Evolutionary conservation across 148 eudicot genomes (phyloP), one percentile per base, ranked within the genome.

Genomic region (Polygonum maritimum): DNA sequence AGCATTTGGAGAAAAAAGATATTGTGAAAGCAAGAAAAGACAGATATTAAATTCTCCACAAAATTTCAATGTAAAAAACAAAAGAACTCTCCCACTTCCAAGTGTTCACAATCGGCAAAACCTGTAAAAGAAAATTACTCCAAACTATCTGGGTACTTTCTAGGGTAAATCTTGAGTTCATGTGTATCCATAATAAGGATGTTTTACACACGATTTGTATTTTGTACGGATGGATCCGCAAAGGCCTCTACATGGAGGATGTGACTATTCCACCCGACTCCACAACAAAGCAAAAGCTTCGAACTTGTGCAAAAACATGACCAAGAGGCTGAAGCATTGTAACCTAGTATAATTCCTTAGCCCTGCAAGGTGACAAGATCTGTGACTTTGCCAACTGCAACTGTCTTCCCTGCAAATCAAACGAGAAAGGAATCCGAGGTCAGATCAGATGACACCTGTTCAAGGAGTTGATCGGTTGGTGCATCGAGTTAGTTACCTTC

Each of bases 361-460:
- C 48, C 41, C 1, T 39, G 1, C 6, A 2, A 39, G 41, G 41
- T 39, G 3, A 39, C 41, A 7, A 89, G 82, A 62, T 62, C 80
- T 9, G 81, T 88, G 55, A 93, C 85, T 83, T 87, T 90, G 45
- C 98, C 98, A 70, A 90, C 90, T 21, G 96, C 98, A 54, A 93
- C 84, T 18, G 98, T 93, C 86, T 89, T 90, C 79, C 98, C 98
- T 93, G 88, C 18, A 75, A 69, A 51, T 5, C 48, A 57, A 36
- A 41, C 36, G 21, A 13, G 38, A 11, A 74, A 26, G 16, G 15
- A 2, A 12, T 74, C 14, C 49, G 38, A 74, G n/a, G 22, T 48
- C 44, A 51, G 12, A 54, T 21, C 44, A 51, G 12, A 54, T 21
- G 14, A 22, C 76, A 48, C 16, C 5, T 36, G 39, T 65, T 14